Evolutionary conservation across 2,329 filamentous ascomycete genomes (phyloP).

Genomic region (Dothideomycetidae sp.): DNA sequence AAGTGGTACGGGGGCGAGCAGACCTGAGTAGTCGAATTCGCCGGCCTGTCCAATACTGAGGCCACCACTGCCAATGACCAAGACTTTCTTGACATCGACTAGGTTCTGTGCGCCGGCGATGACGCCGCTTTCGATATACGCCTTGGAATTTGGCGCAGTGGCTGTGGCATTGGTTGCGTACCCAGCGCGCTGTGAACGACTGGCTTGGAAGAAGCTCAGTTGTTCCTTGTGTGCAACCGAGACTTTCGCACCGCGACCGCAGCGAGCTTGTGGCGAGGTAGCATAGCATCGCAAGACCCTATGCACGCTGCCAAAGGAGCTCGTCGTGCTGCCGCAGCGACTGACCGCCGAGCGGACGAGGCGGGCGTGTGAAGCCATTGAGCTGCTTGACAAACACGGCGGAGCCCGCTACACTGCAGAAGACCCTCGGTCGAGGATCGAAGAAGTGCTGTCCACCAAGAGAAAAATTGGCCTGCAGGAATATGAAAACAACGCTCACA

Average conservation of each 20-base stretch:
- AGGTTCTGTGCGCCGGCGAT: constrained; percentile 62
- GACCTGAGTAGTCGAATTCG: constrained; percentile 98
- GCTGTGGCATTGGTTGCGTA: constrained; percentile 34
- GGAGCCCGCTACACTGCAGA: neutral
- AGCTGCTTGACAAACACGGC: neutral
- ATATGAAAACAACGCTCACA: neutral
- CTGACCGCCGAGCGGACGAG: constrained; percentile 17
- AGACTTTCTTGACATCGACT: constrained; percentile 88
- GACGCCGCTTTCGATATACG: constrained; percentile 77
- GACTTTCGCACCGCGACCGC: constrained; percentile 12
- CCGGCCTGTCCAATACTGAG: constrained; percentile 93
- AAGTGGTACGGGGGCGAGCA: no score
- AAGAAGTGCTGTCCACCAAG: neutral
- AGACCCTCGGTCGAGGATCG: constrained; percentile 4
- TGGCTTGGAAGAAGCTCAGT: constrained; percentile 2
- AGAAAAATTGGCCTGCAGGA: neutral
- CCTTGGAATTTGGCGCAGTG: constrained; percentile 64
- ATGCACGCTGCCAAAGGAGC: neutral
- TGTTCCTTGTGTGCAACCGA: constrained; percentile 7
- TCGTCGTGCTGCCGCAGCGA: constrained; percentile 2
- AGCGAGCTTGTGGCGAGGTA: constrained; percentile 9
- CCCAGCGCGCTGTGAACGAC: constrained; percentile 13
- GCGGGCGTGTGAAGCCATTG: constrained; percentile 23
- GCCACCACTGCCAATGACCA: constrained; percentile 91
- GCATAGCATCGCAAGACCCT: constrained; percentile 5